These are phyloP conservation scores for Parastagonospora avenae DNA, from an alignment of 2,329 filamentous ascomycete genomes.

Conservation along the genomic window DNA sequence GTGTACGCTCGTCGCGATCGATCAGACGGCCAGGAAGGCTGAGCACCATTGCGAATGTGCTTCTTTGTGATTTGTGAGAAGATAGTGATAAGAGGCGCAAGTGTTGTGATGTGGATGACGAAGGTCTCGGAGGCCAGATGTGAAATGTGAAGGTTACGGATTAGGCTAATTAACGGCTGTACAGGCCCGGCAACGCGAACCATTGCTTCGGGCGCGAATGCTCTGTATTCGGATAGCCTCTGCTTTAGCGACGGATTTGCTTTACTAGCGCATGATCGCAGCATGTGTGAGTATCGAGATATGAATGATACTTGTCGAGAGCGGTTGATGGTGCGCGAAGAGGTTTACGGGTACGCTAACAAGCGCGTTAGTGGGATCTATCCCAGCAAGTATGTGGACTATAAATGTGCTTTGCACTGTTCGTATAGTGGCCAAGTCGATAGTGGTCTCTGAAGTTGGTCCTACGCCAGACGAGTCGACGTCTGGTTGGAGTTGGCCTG, in stretches of 20 bases:
- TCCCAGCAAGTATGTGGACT: no score
- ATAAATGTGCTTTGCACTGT: no score
- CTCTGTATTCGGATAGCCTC: not conserved
- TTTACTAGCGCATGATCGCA: no score
- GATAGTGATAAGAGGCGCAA: not conserved
- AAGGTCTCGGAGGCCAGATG: slow-evolving; percentile 1
- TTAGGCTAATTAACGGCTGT: slow-evolving; percentile 30
- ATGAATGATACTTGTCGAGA: no score
- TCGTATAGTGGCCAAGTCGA: no score
- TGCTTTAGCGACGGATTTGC: no score
- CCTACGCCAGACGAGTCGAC: not conserved
- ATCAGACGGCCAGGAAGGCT: slow-evolving; percentile 49
- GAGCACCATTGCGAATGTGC: not conserved
- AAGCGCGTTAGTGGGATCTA: no score
- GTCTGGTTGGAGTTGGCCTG: not conserved
- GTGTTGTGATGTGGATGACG: not conserved
- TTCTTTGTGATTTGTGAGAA: slow-evolving; percentile 35
- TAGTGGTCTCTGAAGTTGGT: not conserved
- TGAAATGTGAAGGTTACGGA: slow-evolving; percentile 11
- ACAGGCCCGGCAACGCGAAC: not conserved
- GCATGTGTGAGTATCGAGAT: no score
- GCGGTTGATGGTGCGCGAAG: no score
- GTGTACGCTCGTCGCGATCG: slow-evolving; percentile 67
- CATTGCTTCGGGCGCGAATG: not conserved
- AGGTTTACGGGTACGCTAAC: no score